Conservation (phyloP, 257 asterid genomes). For the Solanum lycopersicoides region DNA sequence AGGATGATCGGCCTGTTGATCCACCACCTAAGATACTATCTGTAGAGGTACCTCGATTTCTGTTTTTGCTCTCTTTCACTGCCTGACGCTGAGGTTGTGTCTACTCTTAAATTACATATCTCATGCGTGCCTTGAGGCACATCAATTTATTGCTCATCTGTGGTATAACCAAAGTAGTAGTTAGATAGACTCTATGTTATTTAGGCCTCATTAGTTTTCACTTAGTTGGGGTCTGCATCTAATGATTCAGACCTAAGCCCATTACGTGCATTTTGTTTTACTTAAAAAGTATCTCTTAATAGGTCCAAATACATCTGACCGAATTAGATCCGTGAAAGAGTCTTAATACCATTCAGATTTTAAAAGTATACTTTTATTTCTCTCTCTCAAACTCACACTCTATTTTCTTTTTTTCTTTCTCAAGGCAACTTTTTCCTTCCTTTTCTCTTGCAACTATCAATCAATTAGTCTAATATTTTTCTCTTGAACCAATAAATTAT, state of each 20-base stretch:
- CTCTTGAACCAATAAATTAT: background rate
- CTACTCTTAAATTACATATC: background rate
- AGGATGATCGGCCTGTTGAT: slow-evolving; percentile 71
- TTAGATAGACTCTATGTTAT: background rate
- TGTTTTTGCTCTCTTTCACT: background rate
- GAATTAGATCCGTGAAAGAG: background rate
- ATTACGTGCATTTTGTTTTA: background rate
- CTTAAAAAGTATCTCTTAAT: background rate
- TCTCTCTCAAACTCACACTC: background rate
- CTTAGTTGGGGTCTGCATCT: background rate
- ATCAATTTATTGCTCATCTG: background rate
- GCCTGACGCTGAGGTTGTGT: background rate
- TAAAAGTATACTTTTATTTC: background rate
- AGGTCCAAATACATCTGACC: background rate
- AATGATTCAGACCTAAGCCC: background rate
- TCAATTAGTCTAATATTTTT: background rate
- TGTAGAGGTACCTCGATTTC: slow-evolving; percentile 58
- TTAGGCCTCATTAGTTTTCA: background rate
- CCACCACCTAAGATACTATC: slow-evolving; percentile 82
- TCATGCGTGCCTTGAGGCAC: background rate
- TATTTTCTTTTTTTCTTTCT: background rate
- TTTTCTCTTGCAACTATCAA: background rate
- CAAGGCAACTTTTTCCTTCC: background rate
- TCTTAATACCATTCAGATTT: background rate
- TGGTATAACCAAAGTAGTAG: background rate